Conservation (phyloP, 441 rosid genomes). For the Brassica hybrid region DNA sequence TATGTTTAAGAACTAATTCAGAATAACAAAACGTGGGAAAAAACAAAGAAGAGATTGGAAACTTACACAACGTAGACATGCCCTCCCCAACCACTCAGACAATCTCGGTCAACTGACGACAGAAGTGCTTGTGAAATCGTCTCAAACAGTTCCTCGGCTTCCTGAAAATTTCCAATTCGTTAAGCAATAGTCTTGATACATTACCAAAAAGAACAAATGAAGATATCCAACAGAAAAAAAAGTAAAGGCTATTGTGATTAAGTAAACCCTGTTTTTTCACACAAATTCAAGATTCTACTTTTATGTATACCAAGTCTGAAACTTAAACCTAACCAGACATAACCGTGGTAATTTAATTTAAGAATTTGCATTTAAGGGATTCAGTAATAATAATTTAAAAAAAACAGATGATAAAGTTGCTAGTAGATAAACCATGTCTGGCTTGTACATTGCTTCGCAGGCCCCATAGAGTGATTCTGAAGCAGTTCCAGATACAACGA, state of each 20-base stretch:
- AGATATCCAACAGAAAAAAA: too few relatives aligned
- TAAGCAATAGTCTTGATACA: background rate
- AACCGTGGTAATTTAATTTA: background rate
- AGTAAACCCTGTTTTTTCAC: background rate
- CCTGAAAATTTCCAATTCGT: background rate
- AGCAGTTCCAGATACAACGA: conserved; percentile 95
- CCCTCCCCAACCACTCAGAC: background rate
- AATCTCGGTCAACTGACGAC: background rate
- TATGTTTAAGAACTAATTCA: background rate
- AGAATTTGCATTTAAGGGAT: background rate
- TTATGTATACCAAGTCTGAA: background rate
- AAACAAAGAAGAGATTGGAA: background rate
- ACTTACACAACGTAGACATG: conserved; percentile 1
- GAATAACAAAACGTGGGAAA: background rate
- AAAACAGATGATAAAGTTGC: conserved; percentile 14
- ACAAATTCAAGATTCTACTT: background rate
- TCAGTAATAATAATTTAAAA: background rate
- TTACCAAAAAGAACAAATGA: background rate
- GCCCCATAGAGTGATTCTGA: conserved; percentile 96
- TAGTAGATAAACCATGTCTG: conserved; percentile 72
- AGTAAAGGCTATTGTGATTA: background rate
- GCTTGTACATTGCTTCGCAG: conserved; percentile 90
- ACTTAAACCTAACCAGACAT: background rate
- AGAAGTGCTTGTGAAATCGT: background rate
- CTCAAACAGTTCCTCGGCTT: background rate